A percentile compares a stretch with the other conserved stretches of the same genome.
phyloP scores from a whole-genome alignment of 2,329 filamentous ascomycete genomes.

The Aspergillus latus region DNA sequence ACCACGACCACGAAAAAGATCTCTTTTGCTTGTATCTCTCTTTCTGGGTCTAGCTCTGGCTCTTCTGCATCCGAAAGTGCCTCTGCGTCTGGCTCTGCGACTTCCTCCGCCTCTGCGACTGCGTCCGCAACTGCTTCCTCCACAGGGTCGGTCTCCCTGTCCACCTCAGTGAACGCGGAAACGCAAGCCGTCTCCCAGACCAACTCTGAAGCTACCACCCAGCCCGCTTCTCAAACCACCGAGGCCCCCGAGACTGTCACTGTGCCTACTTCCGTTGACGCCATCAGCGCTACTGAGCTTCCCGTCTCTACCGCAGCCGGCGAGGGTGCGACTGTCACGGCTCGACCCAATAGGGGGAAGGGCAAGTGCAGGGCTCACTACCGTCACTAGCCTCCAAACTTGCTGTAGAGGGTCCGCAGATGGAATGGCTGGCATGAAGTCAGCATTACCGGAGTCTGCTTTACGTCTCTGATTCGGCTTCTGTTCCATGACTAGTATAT shows the following conservation, averaged over 20 bases:
- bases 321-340: background rate
- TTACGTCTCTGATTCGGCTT: background rate
- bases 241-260: background rate
- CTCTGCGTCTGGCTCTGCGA: background rate
- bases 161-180: background rate
- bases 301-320: background rate
- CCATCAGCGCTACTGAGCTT: background rate
- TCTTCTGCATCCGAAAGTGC: background rate
- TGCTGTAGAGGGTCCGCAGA: background rate
- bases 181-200: background rate
- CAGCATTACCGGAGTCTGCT: background rate
- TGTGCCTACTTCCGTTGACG: background rate
- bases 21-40: constrained; percentile 24
- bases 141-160: background rate
- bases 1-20: constrained; percentile 27
- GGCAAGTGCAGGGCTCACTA: constrained; percentile 1
- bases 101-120: background rate
- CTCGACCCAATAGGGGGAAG: background rate
- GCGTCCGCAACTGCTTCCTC: background rate
- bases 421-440: background rate
- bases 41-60: background rate
- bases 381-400: background rate
- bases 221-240: background rate
- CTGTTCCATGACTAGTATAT: background rate
- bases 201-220: background rate